phyloP scores from a whole-genome alignment of 1,139 yeast species.

The Sugiyamaella novakii region DNA sequence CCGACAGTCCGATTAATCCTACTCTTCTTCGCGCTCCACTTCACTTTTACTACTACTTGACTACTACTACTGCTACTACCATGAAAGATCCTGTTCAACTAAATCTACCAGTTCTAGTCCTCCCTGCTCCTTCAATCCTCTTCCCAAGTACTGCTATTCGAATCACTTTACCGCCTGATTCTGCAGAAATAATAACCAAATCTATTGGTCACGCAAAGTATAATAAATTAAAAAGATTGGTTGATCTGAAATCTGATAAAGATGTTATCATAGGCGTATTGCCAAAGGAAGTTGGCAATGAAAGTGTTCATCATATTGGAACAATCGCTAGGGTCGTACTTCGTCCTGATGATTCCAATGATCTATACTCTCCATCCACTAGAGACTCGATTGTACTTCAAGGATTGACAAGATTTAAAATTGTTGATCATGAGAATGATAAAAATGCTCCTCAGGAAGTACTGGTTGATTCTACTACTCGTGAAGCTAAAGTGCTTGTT shows the following conservation, averaged over 20 bases:
- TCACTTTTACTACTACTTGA: no score
- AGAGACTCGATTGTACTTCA: constrained; percentile 30
- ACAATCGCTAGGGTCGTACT: constrained; percentile 33
- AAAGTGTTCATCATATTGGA: constrained; percentile 27
- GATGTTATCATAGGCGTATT: constrained; percentile 20
- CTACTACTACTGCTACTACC: no score
- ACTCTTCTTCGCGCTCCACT: no score
- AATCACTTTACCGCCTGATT: constrained; percentile 18
- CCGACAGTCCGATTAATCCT: no score
- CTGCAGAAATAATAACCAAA: constrained; percentile 1
- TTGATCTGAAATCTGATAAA: constrained; percentile 20
- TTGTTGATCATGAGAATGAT: constrained; percentile 18
- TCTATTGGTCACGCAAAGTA: constrained; percentile 14
- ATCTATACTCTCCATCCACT: constrained; percentile 5
- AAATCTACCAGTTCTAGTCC: constrained; percentile 19
- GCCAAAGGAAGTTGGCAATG: constrained; percentile 17
- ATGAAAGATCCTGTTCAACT: constrained; percentile 20
- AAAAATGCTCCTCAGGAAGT: neutral
- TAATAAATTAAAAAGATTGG: constrained; percentile 13
- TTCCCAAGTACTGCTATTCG: constrained; percentile 23
- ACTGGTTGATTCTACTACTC: constrained; percentile 5
- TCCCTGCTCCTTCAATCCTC: constrained; percentile 21
- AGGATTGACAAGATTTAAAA: constrained; percentile 33
- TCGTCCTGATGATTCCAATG: constrained; percentile 16
- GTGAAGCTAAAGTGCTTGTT: constrained; percentile 15